These are phyloP conservation scores for Paradendryphiella salina DNA, from an alignment of 2,329 filamentous ascomycete species.

Conservation along the genomic window DNA sequence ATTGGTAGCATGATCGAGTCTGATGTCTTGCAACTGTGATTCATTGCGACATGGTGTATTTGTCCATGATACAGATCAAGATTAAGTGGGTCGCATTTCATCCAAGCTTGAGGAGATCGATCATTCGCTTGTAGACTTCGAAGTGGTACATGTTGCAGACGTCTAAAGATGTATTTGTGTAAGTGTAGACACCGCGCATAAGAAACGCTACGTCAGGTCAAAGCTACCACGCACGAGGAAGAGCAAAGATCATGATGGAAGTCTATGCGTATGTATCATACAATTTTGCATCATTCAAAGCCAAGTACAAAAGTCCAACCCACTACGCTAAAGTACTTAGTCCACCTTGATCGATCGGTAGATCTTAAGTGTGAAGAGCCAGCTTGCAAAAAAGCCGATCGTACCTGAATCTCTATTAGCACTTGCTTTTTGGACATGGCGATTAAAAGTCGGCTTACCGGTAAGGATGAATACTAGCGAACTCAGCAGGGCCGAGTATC, in stretches of 20 bases:
- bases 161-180: no score
- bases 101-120: no score
- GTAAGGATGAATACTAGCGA: constrained; percentile 93
- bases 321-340: constrained; percentile 49
- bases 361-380: constrained; percentile 91
- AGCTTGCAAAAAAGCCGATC: constrained; percentile 94
- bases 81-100: no score
- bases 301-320: background rate
- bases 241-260: constrained; percentile 2
- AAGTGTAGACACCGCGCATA: no score
- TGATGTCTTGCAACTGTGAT: no score
- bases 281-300: background rate
- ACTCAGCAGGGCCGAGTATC: constrained; percentile 86
- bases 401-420: constrained; percentile 63
- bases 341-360: constrained; percentile 99
- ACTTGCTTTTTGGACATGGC: background rate
- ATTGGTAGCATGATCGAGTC: no score
- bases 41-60: no score
- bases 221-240: background rate
- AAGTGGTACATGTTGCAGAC: no score
- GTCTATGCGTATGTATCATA: constrained; percentile 3
- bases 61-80: no score
- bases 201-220: no score
- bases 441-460: constrained; percentile 61
- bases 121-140: no score